These are phyloP conservation scores for Histomonas meleagridis DNA, from an alignment of 208 protist genomes.

Conservation along the genomic window DNA sequence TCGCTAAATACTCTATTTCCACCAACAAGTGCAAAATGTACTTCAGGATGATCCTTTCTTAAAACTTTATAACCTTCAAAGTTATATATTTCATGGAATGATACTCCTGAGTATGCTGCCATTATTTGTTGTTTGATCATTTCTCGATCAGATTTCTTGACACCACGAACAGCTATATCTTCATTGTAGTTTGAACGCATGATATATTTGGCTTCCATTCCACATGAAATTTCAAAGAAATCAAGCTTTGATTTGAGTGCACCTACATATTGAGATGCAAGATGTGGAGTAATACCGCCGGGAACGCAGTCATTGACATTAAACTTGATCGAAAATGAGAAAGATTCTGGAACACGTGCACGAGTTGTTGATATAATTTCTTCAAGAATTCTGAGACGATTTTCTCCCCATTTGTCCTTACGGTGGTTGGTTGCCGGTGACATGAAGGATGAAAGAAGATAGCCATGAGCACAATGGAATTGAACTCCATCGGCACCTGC, in stretches of 20 bases:
- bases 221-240: not conserved
- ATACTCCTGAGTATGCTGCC: too few species aligned
- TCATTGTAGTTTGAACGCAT: too few species aligned
- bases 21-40: not conserved
- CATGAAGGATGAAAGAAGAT: not conserved
- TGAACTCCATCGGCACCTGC: conserved; percentile 5
- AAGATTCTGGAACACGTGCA: not conserved
- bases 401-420: conserved; percentile 29
- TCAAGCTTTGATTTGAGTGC: not conserved
- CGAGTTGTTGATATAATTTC: not conserved
- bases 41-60: too few species aligned
- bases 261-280: not conserved
- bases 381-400: not conserved
- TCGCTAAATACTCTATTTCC: not conserved
- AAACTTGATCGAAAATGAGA: not conserved
- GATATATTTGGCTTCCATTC: not conserved
- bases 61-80: too few species aligned
- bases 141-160: too few species aligned
- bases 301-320: not conserved
- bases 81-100: too few species aligned
- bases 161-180: too few species aligned
- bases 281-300: not conserved
- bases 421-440: not conserved
- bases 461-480: not conserved
- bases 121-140: too few species aligned